A percentile compares a stretch with the other conserved stretches of the same genome.
Evolutionary conservation across 768 basidiomycete species (phyloP).

Genomic region (Boletus rubropictus): DNA sequence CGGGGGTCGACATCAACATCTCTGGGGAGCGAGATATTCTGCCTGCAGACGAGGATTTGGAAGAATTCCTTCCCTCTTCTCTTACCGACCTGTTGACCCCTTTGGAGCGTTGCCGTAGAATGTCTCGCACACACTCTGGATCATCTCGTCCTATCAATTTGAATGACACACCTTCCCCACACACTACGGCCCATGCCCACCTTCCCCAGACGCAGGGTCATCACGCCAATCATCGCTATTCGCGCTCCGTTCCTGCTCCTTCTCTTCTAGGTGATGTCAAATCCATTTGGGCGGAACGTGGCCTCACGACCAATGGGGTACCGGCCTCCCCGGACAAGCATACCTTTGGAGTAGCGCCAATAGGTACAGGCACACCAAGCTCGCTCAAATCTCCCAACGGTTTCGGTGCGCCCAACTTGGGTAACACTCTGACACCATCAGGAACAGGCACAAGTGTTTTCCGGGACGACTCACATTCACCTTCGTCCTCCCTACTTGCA

Average conservation of each 20-base stretch:
- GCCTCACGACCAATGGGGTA: constrained; percentile 26
- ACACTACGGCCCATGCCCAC: constrained; percentile 8
- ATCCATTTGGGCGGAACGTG: constrained; percentile 74
- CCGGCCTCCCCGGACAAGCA: constrained; percentile 36
- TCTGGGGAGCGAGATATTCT: constrained; percentile 41
- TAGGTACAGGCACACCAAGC: constrained; percentile 42
- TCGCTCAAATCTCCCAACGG: constrained; percentile 46
- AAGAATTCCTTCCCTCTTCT: constrained; percentile 85
- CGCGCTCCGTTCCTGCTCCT: constrained; percentile 75
- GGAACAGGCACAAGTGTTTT: constrained; percentile 19
- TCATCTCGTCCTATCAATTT: constrained; percentile 22
- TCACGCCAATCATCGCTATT: constrained; percentile 57
- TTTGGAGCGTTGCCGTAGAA: constrained; percentile 75
- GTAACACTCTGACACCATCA: constrained; percentile 4
- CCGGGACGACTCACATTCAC: constrained; percentile 33
- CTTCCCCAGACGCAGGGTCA: constrained; percentile 18
- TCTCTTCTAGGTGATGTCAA: constrained; percentile 70
- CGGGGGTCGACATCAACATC: constrained; percentile 15
- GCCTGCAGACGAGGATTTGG: constrained; percentile 60
- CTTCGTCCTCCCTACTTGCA: constrained; percentile 36
- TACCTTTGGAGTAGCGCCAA: constrained; percentile 18
- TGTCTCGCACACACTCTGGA: constrained; percentile 67
- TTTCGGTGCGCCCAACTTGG: constrained; percentile 25
- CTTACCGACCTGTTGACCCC: constrained; percentile 87
- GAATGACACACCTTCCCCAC: constrained; percentile 19